These are phyloP conservation scores for Chrysoporthe cubensis DNA, from an alignment of 2,329 filamentous ascomycete genomes.

Conservation along the genomic window DNA sequence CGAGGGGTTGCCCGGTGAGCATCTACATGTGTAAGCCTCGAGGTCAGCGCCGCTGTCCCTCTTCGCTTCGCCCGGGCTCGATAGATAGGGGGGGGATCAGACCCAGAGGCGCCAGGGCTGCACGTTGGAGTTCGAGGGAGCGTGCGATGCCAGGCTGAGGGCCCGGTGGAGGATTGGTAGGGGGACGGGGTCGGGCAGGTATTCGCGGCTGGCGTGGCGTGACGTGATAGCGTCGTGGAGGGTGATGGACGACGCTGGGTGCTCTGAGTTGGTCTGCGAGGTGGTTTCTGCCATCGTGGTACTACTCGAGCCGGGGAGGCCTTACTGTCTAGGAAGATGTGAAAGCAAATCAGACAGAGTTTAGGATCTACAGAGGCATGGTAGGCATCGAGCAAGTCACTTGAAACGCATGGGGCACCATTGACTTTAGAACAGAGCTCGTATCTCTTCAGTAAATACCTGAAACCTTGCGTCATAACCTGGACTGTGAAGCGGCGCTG, in stretches of 20 bases:
- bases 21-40: slow-evolving; percentile 15
- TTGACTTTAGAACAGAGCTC: too few relatives aligned
- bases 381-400: too few relatives aligned
- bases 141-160: not conserved
- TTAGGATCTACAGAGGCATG: too few relatives aligned
- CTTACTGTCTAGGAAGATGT: not conserved
- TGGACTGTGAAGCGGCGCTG: too few relatives aligned
- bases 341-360: too few relatives aligned
- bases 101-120: slow-evolving; percentile 31
- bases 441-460: too few relatives aligned
- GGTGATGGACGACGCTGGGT: slow-evolving; percentile 19
- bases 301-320: not conserved
- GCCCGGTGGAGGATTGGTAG: slow-evolving; percentile 15
- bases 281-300: not conserved
- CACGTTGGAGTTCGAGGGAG: slow-evolving; percentile 32
- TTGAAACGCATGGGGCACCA: too few relatives aligned
- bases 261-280: not conserved
- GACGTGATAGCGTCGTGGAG: slow-evolving; percentile 31
- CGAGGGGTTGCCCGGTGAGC: not conserved
- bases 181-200: slow-evolving; percentile 25
- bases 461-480: too few relatives aligned
- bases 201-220: slow-evolving; percentile 30
- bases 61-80: too few relatives aligned
- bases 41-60: not conserved
- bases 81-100: too few relatives aligned